Percentiles rank a stretch among this genome's conserved stretches.
Conservation (phyloP, 352 stramenopile species). For the Thalassiosira oceanica region DNA sequence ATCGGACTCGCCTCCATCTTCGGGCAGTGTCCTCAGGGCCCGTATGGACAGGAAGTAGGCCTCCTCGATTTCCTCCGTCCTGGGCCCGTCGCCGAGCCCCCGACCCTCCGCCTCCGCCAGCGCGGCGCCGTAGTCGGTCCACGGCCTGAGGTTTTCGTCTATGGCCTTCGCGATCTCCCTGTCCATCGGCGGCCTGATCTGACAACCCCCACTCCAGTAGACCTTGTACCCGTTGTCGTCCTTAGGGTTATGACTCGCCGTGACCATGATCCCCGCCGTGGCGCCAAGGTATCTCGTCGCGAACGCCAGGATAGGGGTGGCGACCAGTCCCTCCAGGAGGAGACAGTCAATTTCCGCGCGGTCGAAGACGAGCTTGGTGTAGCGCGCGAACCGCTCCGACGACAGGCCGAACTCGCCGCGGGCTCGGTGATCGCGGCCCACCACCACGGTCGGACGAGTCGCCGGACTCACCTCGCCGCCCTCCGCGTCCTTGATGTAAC, state of each 20-base stretch:
- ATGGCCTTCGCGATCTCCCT: constrained; percentile 89
- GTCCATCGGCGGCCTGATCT: constrained; percentile 97
- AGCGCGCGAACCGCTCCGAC: constrained; percentile 71
- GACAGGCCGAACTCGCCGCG: constrained; percentile 56
- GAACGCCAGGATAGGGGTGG: constrained; percentile 93
- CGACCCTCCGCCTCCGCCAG: constrained; percentile 6
- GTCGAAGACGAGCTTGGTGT: constrained; percentile 71
- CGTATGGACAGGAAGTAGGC: constrained; percentile 59
- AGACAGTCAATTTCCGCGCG: constrained; percentile 63
- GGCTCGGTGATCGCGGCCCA: constrained; percentile 77
- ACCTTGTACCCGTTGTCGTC: constrained; percentile 97
- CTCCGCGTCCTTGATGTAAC: constrained; percentile 55
- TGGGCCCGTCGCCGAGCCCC: constrained; percentile 63
- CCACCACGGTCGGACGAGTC: constrained; percentile 41
- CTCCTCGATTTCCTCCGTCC: constrained; percentile 57
- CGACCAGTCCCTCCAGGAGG: constrained; percentile 84
- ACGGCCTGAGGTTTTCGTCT: constrained; percentile 83
- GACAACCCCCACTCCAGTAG: constrained; percentile 84
- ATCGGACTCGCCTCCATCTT: constrained; percentile 2
- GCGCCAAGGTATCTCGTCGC: constrained; percentile 53
- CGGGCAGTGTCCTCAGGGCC: constrained; percentile 57
- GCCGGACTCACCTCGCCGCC: constrained; percentile 1
- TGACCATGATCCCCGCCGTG: constrained; percentile 76
- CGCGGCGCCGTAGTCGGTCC: constrained; percentile 75
- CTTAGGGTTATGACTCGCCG: constrained; percentile 97